Evolutionary conservation across 1,284 basidiomycete genomes (phyloP), one percentile per base, ranked within the genome.

Genomic region (Stereum hirsutum): DNA sequence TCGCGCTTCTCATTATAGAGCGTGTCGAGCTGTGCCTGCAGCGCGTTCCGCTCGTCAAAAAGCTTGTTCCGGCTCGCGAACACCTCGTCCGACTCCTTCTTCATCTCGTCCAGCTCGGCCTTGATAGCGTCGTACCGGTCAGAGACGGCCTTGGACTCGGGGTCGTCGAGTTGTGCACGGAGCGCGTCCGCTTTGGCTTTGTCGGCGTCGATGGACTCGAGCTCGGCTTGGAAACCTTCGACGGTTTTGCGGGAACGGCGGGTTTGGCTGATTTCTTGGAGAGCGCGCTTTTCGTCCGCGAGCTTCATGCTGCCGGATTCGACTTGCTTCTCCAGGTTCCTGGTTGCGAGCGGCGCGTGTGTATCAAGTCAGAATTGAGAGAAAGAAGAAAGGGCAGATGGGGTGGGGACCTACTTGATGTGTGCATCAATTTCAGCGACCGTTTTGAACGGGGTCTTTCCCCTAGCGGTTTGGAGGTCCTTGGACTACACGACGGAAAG

Each of bases 251-350:
- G 81, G 44, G 68, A 73, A 32, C 89, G 85, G 56, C 75, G 86
- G 51, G 74, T 68, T 39, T 74, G 72, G 49, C 71, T 75, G 54
- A 99, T 96, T 57, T 99, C 95, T 53, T 80, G 75, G 17, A 99
- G 73, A 5, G 94, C 90, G 51, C 90, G 84, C 66, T 97, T 98
- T 68, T 99, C 96, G 45, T 97, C 95, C 30, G 87, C 93, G 44
- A 99, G 75, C 63, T 93, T 97, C 76, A 99, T 75, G 50, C 60
- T 79, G 19, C 95, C 96, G 7, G 89, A 87, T 58, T 98, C 95
- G 47, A 99, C 83, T 59, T 93, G 87, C 55, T 75, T 84, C 49
- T 94, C 89, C 55, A 93, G 71, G 51, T 81, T 71, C 54, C 89
- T 94, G 55, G n/a, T n/a, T n/a, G n/a, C n/a, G n/a, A n/a, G n/a